These are phyloP conservation scores for Zoysia matrella DNA, from an alignment of 202 grass and related monocot genomes.

Conservation along the genomic window DNA sequence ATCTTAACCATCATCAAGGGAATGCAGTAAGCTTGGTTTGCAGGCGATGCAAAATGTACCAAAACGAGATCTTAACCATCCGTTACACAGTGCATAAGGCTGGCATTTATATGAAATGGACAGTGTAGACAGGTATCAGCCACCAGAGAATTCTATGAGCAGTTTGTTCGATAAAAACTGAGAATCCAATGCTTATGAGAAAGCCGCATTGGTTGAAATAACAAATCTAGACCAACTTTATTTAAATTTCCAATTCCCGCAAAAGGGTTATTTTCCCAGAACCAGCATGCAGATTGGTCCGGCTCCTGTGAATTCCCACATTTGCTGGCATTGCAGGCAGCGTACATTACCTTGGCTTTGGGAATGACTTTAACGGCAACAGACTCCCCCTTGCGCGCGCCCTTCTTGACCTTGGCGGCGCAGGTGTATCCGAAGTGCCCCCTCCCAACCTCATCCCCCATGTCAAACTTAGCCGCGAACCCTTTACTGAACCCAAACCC, in stretches of 20 bases:
- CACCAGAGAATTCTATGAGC: not conserved
- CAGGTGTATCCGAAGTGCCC: constrained; percentile 87
- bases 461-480: constrained; percentile 63
- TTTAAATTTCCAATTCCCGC: too few relatives aligned
- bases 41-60: not conserved
- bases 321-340: too few relatives aligned
- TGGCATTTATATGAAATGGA: constrained; percentile 1
- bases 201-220: too few relatives aligned
- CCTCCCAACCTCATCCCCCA: constrained; percentile 71
- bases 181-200: not conserved
- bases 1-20: constrained; percentile 9
- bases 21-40: constrained; percentile 19
- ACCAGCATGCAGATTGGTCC: too few relatives aligned
- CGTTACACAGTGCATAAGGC: too few relatives aligned
- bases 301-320: too few relatives aligned
- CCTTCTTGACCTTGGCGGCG: constrained; percentile 66
- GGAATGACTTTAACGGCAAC: constrained; percentile 89
- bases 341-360: constrained; percentile 65
- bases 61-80: constrained; percentile 1
- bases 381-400: constrained; percentile 58
- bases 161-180: not conserved
- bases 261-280: too few relatives aligned
- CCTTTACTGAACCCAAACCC: constrained; percentile 71
- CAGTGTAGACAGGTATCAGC: not conserved
- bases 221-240: too few relatives aligned